A percentile compares a stretch with the other conserved stretches of the same genome.
phyloP scores from a whole-genome alignment of 805 yeast species.

The Lachancea fermentati region DNA sequence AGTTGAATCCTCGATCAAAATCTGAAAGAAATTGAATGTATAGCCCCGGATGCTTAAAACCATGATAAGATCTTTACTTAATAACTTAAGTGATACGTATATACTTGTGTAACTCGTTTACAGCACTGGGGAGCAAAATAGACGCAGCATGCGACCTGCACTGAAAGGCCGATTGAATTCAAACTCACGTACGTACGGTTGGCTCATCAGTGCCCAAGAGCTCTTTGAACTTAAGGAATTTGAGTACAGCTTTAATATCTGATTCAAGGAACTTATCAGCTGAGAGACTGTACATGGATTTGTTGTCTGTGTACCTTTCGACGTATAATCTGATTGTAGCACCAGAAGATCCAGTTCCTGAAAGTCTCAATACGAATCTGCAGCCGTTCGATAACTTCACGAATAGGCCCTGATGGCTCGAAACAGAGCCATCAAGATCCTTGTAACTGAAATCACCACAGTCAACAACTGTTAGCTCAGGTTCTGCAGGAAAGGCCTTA shows the following conservation, averaged over 20 bases:
- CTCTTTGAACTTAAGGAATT: constrained; percentile 66
- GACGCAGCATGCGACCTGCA: too few relatives aligned
- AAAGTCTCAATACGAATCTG: constrained; percentile 81
- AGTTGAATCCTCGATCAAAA: too few relatives aligned
- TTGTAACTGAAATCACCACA: constrained; percentile 90
- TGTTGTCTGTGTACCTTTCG: constrained; percentile 72
- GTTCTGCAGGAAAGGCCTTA: constrained; percentile 40
- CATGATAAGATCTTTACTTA: too few relatives aligned
- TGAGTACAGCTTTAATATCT: constrained; percentile 58
- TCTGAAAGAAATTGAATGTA: too few relatives aligned
- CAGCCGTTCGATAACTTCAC: constrained; percentile 77
- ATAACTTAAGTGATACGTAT: too few relatives aligned
- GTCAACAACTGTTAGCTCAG: constrained; percentile 53
- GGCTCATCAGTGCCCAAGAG: constrained; percentile 79
- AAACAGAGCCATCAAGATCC: constrained; percentile 89
- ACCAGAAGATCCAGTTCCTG: constrained; percentile 97
- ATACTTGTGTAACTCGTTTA: too few relatives aligned
- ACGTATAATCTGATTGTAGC: constrained; percentile 92
- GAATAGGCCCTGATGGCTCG: constrained; percentile 80
- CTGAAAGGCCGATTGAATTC: too few relatives aligned
- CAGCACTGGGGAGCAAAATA: too few relatives aligned
- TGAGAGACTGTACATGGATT: constrained; percentile 39
- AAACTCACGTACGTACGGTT: constrained; percentile 79
- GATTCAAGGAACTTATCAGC: constrained; percentile 66
- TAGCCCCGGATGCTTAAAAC: too few relatives aligned